Base-by-base conservation (phyloP, 2,329 filamentous ascomycete species). In the Chaetomiaceae sp. region DNA sequence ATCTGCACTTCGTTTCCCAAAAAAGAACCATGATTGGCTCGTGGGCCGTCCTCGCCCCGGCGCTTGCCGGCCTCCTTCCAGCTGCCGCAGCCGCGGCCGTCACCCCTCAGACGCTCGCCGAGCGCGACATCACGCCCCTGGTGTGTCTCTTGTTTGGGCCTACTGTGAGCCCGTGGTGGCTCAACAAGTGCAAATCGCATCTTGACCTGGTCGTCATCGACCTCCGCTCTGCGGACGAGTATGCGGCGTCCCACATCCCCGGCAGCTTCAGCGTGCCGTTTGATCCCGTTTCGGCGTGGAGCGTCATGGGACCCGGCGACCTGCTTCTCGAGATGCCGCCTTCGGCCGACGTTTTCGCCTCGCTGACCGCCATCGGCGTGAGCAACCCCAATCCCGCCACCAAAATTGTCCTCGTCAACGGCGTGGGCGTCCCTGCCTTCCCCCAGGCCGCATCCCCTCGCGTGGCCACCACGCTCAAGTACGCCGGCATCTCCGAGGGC, bases 371-470 rank as follows among this genome's bases (percentile, higher is more conserved):
- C 14, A 41, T 50, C 33, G 55, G 55, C 35, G 55, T 55, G n/a
- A 34, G 44, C 46, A 56, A 54, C 48, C 38, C 53, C 23, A 34
- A 33, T 31, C 46, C 49, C 19, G 53, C 51, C 42, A 53, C 49
- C 31, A 57, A 57, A 40, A 53, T 57, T 51, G 52, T 56, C 12
- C 54, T 56, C 14, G 45, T 56, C 51, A 56, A 56, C 48, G 54
- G 54, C 41, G 55, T 57, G 30, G 55, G 33, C 43, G 47, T 51
- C 19, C 49, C 52, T 3, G 43, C 52, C n/a, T 57, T 57, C 50
- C 50, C 55, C 6, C 55, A 57, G 47, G 55, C 55, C 16, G 55
- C 55, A 5, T 55, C 52, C 8, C 55, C 55, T 21, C 55, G 55
- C 27, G 55, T 57, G 3, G 55, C 55, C 44, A 53, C 50, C 10